Evolutionary conservation across 2,329 filamentous ascomycete species (phyloP).

Genomic region (Fusarium mangiferae): DNA sequence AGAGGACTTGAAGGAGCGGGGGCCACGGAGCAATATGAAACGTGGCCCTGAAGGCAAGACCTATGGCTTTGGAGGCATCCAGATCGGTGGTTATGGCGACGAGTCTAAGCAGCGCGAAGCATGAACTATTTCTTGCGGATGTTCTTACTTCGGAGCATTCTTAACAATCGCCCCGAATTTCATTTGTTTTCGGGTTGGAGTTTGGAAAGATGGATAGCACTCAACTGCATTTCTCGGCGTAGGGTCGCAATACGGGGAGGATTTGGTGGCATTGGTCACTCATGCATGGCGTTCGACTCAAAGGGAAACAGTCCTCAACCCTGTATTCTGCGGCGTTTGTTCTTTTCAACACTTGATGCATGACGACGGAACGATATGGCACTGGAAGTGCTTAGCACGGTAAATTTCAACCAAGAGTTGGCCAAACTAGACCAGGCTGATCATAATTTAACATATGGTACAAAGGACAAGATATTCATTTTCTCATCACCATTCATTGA

Average conservation of each 20-base stretch:
- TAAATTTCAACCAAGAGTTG: constrained; percentile 17
- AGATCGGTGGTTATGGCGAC: constrained; percentile 67
- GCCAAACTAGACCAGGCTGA: constrained; percentile 46
- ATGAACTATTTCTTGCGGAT: constrained; percentile 21
- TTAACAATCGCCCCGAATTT: constrained; percentile 36
- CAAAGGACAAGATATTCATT: background rate
- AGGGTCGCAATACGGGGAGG: constrained; percentile 5
- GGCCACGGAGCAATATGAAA: constrained; percentile 73
- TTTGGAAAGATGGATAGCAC: constrained; percentile 36
- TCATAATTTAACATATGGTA: background rate
- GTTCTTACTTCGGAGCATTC: constrained; percentile 17
- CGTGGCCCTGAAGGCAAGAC: constrained; percentile 71
- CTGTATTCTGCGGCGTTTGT: constrained; percentile 43
- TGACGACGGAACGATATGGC: constrained; percentile 10
- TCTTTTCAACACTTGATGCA: constrained; percentile 44
- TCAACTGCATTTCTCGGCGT: constrained; percentile 48
- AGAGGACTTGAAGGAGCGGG: constrained; percentile 80
- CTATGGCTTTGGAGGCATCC: constrained; percentile 63
- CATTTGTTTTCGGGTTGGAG: constrained; percentile 14
- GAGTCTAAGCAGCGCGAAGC: constrained; percentile 56
- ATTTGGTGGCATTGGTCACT: background rate
- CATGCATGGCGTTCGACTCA: constrained; percentile 38
- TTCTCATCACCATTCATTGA: background rate
- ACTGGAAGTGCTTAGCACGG: constrained; percentile 4
- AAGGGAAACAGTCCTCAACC: constrained; percentile 48